These are phyloP conservation scores for Pseudognaphalium luteoalbum DNA, from an alignment of 129 eudicot genomes.

Conservation along the genomic window DNA sequence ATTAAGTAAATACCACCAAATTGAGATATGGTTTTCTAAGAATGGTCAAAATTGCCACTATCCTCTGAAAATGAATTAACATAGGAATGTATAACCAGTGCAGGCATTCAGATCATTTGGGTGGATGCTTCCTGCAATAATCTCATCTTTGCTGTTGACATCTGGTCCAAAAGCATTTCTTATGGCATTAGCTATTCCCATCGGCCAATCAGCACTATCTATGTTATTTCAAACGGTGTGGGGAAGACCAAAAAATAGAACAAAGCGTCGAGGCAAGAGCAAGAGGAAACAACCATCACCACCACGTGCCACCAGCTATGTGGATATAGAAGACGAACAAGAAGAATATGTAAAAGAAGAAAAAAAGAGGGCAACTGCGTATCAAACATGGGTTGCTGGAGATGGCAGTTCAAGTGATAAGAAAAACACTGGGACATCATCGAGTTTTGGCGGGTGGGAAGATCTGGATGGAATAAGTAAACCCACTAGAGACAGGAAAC, in stretches of 20 bases:
- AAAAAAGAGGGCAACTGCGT: neutral
- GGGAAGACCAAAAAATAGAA: slow-evolving; percentile 30
- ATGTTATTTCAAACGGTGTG: slow-evolving; percentile 49
- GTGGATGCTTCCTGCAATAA: slow-evolving; percentile 72
- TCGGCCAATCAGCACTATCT: slow-evolving; percentile 61
- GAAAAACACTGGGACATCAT: slow-evolving; percentile 21
- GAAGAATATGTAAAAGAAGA: neutral
- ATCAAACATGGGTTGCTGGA: slow-evolving; percentile 51
- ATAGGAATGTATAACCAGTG: slow-evolving; percentile 31
- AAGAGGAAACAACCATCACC: slow-evolving; percentile 5
- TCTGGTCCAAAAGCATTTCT: slow-evolving; percentile 87
- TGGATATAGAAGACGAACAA: slow-evolving; percentile 11
- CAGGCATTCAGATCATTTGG: slow-evolving; percentile 88
- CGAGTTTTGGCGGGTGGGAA: slow-evolving; percentile 92
- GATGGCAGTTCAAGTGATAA: slow-evolving; percentile 34
- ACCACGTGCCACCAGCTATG: slow-evolving; percentile 31
- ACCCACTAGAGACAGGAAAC: slow-evolving; percentile 15
- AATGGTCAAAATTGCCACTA: neutral
- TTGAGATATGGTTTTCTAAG: neutral
- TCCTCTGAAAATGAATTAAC: slow-evolving; percentile 19
- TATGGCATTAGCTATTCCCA: slow-evolving; percentile 70
- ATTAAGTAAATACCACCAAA: neutral
- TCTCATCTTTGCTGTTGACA: slow-evolving; percentile 57
- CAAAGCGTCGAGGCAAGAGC: slow-evolving; percentile 37
- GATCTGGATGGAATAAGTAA: slow-evolving; percentile 51